These are phyloP conservation scores for Arachis hypogaea DNA, from an alignment of 306 rosid species.

Conservation along the genomic window DNA sequence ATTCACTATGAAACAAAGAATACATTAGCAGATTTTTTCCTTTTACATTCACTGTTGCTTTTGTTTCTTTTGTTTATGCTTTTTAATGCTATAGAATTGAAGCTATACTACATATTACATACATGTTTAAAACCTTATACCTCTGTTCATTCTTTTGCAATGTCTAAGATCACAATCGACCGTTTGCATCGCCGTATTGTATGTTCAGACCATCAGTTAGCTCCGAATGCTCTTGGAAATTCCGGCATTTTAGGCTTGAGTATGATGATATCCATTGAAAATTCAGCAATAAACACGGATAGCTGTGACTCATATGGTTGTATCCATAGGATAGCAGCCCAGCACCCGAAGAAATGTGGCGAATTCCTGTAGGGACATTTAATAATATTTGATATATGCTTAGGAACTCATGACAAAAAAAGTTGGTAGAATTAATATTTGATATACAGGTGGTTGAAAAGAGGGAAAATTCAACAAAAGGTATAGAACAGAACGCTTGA, in stretches of 20 bases:
- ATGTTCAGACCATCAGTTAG: slow-evolving; percentile 18
- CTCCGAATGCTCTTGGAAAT: slow-evolving; percentile 26
- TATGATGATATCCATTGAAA: slow-evolving; percentile 24
- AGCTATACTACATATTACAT: slow-evolving; percentile 15
- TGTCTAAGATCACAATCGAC: slow-evolving; percentile 23
- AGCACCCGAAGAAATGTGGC: slow-evolving; percentile 63
- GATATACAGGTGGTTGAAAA: neutral
- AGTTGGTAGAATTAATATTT: neutral
- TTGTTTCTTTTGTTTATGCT: slow-evolving; percentile 24
- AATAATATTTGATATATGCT: slow-evolving; percentile 12
- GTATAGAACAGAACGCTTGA: neutral
- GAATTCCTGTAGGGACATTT: slow-evolving; percentile 51
- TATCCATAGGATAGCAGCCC: slow-evolving; percentile 61
- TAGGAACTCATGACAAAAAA: slow-evolving; percentile 2
- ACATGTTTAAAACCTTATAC: slow-evolving; percentile 4
- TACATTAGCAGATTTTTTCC: slow-evolving; percentile 14
- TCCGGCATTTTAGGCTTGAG: slow-evolving; percentile 1
- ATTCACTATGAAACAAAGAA: slow-evolving; percentile 25
- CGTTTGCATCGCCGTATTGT: neutral
- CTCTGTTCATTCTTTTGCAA: neutral
- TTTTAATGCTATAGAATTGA: slow-evolving; percentile 22
- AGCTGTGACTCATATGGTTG: slow-evolving; percentile 38
- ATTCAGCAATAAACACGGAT: slow-evolving; percentile 12
- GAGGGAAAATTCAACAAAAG: no score
- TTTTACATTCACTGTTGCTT: neutral